These are phyloP conservation scores for Escovopsis sp. DNA, from an alignment of 2,329 filamentous ascomycete genomes.

Conservation along the genomic window DNA sequence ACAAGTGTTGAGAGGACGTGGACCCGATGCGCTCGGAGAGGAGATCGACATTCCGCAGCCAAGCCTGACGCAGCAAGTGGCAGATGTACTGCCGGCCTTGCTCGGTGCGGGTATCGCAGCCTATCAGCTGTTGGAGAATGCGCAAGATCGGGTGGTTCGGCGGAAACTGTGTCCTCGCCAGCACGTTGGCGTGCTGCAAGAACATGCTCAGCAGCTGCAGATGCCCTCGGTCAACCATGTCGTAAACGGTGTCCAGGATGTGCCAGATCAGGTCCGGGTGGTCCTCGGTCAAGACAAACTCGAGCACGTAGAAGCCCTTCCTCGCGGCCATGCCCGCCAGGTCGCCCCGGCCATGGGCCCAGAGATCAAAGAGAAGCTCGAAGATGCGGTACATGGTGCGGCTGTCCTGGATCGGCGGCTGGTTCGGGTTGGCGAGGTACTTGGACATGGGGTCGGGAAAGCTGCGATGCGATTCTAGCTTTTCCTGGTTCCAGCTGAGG, in stretches of 20 bases:
- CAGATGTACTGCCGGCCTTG: slow-evolving; percentile 18
- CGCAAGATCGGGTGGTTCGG: slow-evolving; percentile 18
- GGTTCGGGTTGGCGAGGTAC: slow-evolving; percentile 20
- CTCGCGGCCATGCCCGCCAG: slow-evolving; percentile 22
- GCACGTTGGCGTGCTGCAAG: slow-evolving; percentile 16
- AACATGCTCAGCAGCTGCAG: slow-evolving; percentile 21
- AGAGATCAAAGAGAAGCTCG: slow-evolving; percentile 23
- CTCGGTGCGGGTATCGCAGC: slow-evolving; percentile 18
- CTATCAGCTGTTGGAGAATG: slow-evolving; percentile 18
- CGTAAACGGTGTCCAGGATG: slow-evolving; percentile 23
- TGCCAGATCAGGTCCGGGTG: slow-evolving; percentile 25
- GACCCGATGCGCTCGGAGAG: slow-evolving; percentile 17
- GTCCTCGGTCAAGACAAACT: slow-evolving; percentile 22
- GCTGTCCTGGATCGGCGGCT: slow-evolving; percentile 22
- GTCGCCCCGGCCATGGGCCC: slow-evolving; percentile 20
- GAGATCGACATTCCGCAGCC: slow-evolving; percentile 22
- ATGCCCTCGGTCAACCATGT: slow-evolving; percentile 22
- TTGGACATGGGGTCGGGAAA: slow-evolving; percentile 21
- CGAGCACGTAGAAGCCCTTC: slow-evolving; percentile 21
- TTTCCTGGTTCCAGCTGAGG: slow-evolving; percentile 20
- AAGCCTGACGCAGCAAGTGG: slow-evolving; percentile 20
- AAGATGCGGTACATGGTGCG: slow-evolving; percentile 26
- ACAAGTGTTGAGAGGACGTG: slow-evolving; percentile 16
- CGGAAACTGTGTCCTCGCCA: slow-evolving; percentile 16
- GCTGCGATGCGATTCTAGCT: slow-evolving; percentile 16